Base-by-base conservation (phyloP, 2,329 filamentous ascomycete genomes). In the Penicillium sp. region DNA sequence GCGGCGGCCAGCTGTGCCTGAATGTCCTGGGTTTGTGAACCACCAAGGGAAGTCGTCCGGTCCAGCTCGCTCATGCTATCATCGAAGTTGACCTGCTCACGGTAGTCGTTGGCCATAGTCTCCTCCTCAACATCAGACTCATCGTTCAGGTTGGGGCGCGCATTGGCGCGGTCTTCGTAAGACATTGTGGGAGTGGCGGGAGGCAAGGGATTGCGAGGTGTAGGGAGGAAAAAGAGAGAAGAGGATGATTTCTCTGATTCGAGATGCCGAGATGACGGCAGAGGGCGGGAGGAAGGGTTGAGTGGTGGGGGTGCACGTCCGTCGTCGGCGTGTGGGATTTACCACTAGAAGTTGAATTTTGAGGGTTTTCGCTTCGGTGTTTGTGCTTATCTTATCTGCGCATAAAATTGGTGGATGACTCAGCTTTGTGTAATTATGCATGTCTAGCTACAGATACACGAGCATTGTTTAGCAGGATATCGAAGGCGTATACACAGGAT, bases 111-210 rank as follows among this genome's bases (percentile, higher is more conserved):
- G 70, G 92, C 95, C 67, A 99, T 86, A 69, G 90, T 90, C 81
- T 98, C 95, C 84, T 98, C 93, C 81, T 97, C 93, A 65, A 91
- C 90, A 76, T 98, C 95, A 73, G 91, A 96, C 75, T 96, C 92
- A 77, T 93, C 90, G 69, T 87, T 87, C 63, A 79, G 70, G 67
- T 71, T 74, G 61, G 76, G 68, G 65, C 69, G 75, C 71, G 69
- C 71, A 63, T 72, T 78, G 65, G 67, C 69, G 68, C 73, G 75
- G 67, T 77, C 76, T 53, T 77, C 72, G 71, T 76, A 77, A 45
- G 77, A 76, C 78, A 80, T 79, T 61, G 65, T 73, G 69, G 67
- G 57, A 50, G 48, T 58, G 45, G 55, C 51, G 51, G 48, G 59
- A 43, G 51, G 50, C 44, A 52, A 55, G 46, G 56, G 37, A 49